A percentile compares a stretch with the other conserved stretches of the same genome.
These are phyloP conservation scores for Pleurotus tuoliensis DNA, from an alignment of 768 basidiomycete species.

Conservation along the genomic window DNA sequence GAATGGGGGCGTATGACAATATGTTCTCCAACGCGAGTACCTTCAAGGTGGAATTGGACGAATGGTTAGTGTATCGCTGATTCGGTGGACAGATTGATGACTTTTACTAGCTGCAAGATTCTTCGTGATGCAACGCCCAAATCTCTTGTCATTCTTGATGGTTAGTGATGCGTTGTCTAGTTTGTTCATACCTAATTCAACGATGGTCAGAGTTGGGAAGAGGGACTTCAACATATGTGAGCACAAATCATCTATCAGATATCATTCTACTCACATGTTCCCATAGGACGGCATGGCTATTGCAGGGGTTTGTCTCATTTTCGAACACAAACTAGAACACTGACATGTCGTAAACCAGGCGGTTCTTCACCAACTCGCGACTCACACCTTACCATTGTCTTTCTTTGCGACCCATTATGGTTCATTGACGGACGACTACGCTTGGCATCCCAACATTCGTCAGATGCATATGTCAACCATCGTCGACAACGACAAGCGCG, in stretches of 20 bases:
- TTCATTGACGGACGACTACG: conserved; percentile 90
- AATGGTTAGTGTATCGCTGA: conserved; percentile 56
- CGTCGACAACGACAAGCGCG: conserved; percentile 88
- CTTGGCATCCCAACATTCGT: conserved; percentile 87
- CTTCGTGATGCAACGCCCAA: conserved; percentile 90
- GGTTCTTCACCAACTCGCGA: conserved; percentile 91
- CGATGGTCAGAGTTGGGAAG: conserved; percentile 72
- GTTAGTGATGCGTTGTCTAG: conserved; percentile 37
- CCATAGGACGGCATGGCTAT: conserved; percentile 96
- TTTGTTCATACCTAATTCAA: conserved; percentile 10
- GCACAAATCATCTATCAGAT: conserved; percentile 11
- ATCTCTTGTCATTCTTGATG: conserved; percentile 93
- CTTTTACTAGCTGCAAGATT: conserved; percentile 73
- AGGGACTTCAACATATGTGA: conserved; percentile 91
- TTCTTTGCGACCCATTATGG: conserved; percentile 99
- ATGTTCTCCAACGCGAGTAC: conserved; percentile 94
- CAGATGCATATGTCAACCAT: conserved; percentile 96
- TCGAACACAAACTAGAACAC: background rate
- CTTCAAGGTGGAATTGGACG: conserved; percentile 98
- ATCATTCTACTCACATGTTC: conserved; percentile 7
- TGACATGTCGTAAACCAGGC: conserved; percentile 42
- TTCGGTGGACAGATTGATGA: background rate
- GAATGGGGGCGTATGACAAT: conserved; percentile 99
- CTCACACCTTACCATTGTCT: conserved; percentile 83
- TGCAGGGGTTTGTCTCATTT: conserved; percentile 58